These are phyloP conservation scores for Amanita muscaria DNA, from an alignment of 768 basidiomycete genomes.

Conservation along the genomic window DNA sequence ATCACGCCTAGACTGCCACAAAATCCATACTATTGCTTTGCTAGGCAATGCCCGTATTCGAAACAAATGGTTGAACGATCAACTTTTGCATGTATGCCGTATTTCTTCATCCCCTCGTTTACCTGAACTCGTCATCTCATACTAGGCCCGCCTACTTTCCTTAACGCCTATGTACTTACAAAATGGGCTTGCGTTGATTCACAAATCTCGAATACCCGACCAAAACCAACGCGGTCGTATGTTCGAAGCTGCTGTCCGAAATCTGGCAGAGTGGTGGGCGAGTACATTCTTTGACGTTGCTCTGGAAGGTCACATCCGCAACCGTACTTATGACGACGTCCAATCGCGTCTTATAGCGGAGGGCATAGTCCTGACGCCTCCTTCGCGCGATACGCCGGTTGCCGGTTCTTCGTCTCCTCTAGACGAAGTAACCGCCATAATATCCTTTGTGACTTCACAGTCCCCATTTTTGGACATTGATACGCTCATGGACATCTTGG, in stretches of 20 bases:
- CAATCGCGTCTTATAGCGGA: slow-evolving; percentile 32
- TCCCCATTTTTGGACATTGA: slow-evolving; percentile 23
- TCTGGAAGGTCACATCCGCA: slow-evolving; percentile 61
- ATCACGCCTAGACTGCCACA: slow-evolving; percentile 74
- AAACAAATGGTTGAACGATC: slow-evolving; percentile 80
- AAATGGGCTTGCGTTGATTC: slow-evolving; percentile 72
- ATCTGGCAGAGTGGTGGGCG: slow-evolving; percentile 82
- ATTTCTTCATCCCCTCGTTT: slow-evolving; percentile 7
- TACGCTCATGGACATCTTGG: slow-evolving; percentile 35
- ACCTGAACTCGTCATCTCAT: background rate
- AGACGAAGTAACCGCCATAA: background rate
- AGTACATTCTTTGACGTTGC: slow-evolving; percentile 57
- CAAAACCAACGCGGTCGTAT: slow-evolving; percentile 72
- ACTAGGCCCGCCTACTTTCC: slow-evolving; percentile 85
- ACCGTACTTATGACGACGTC: slow-evolving; percentile 70
- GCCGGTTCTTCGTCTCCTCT: background rate
- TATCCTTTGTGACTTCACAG: slow-evolving; percentile 3
- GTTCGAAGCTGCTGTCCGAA: slow-evolving; percentile 74
- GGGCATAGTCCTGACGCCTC: slow-evolving; percentile 12
- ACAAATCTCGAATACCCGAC: slow-evolving; percentile 76
- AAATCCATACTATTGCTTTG: slow-evolving; percentile 79
- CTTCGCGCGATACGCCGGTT: background rate
- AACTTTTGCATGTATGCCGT: slow-evolving; percentile 67
- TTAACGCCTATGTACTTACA: slow-evolving; percentile 75
- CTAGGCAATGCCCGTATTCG: slow-evolving; percentile 66